Evolutionary conservation across 1,139 yeast genomes (phyloP).

Genomic region (Protomyces pachydermus): DNA sequence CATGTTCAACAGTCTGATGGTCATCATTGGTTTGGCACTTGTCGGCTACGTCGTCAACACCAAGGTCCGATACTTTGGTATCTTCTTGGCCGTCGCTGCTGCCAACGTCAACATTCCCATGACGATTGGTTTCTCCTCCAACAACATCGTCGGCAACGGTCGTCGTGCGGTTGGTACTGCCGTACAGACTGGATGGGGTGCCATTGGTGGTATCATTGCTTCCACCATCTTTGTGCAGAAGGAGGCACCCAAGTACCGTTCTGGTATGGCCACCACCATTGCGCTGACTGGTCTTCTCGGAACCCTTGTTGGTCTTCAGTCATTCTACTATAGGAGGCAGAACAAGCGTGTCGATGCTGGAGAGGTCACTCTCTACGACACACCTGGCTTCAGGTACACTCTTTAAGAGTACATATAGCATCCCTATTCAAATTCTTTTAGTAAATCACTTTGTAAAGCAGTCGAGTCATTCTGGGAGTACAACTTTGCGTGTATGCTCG

Average conservation of each 20-base stretch:
- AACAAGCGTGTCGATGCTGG: conserved; percentile 18
- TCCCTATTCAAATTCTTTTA: background rate
- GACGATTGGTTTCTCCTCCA: conserved; percentile 51
- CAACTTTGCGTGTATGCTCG: too few relatives aligned
- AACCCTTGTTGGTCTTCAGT: conserved; percentile 13
- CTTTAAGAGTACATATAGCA: background rate
- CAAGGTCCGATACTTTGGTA: conserved; percentile 56
- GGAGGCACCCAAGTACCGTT: conserved; percentile 21
- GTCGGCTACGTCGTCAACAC: conserved; percentile 49
- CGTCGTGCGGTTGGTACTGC: conserved; percentile 27
- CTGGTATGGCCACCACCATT: conserved; percentile 16
- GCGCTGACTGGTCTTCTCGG: conserved; percentile 14
- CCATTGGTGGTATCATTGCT: conserved; percentile 25
- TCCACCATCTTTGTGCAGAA: conserved; percentile 17
- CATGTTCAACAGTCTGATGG: conserved; percentile 43
- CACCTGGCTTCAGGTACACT: conserved; percentile 26
- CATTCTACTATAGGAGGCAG: conserved; percentile 7
- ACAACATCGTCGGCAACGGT: conserved; percentile 24
- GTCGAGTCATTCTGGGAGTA: too few relatives aligned
- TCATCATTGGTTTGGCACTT: conserved; percentile 51
- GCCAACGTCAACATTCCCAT: conserved; percentile 56
- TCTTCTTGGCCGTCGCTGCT: conserved; percentile 56
- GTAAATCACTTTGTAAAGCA: background rate
- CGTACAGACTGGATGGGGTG: conserved; percentile 26
- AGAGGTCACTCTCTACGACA: conserved; percentile 18